Percentiles rank a stretch among this genome's conserved stretches.
Conservation (phyloP, 805 yeast species). For the Pichia membranifaciens region DNA sequence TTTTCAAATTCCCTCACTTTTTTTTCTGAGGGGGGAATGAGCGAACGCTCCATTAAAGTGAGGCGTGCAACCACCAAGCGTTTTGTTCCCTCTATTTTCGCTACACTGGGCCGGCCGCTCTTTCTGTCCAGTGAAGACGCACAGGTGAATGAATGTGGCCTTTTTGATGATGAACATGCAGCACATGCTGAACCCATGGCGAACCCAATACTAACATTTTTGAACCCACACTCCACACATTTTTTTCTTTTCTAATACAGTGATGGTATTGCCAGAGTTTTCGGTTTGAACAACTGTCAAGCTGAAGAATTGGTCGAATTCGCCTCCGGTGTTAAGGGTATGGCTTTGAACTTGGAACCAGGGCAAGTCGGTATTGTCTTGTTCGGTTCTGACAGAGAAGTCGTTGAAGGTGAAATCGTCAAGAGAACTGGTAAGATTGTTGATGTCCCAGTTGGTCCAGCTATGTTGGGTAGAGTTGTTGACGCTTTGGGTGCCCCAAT, state of each 20-base stretch:
- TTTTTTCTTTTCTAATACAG: constrained; percentile 37
- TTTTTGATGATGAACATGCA: no score
- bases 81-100: no score
- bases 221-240: neutral
- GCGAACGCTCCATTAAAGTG: no score
- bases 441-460: constrained; percentile 98
- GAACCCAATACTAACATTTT: constrained; percentile 6
- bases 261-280: constrained; percentile 99
- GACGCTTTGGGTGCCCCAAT: constrained; percentile 99
- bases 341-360: constrained; percentile 99
- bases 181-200: no score
- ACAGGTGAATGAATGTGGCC: no score
- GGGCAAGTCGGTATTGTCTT: constrained; percentile 99
- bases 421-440: constrained; percentile 99
- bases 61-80: no score
- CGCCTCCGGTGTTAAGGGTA: constrained; percentile 99
- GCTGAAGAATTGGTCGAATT: constrained; percentile 99
- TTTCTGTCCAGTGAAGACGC: no score
- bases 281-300: constrained; percentile 98
- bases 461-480: constrained; percentile 96
- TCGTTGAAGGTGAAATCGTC: constrained; percentile 99
- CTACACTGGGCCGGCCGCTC: no score
- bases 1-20: neutral
- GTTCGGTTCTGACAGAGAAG: constrained; percentile 98
- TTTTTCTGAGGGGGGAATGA: constrained; percentile 1